Conservation (phyloP, 805 yeast species). For the Suhomyces canberraensis region DNA sequence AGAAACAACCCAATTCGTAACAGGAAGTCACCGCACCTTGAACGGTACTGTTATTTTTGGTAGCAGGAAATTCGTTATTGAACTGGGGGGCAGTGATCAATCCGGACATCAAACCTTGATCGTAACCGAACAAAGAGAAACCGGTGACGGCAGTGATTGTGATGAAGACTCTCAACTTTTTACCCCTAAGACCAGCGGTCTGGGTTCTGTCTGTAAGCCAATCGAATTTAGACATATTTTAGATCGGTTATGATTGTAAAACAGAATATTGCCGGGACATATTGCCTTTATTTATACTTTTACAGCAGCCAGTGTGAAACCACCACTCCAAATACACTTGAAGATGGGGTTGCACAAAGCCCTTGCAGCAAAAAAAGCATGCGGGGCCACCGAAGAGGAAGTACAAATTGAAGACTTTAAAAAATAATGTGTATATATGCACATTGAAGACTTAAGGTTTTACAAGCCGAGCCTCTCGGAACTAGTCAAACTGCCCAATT, state of each 20-base stretch:
- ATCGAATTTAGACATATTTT: conserved; percentile 7
- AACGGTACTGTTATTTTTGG: conserved; percentile 23
- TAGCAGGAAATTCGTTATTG: conserved; percentile 38
- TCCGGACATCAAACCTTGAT: conserved; percentile 47
- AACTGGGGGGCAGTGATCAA: conserved; percentile 38
- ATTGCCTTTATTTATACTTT: neutral
- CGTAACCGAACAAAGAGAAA: conserved; percentile 28
- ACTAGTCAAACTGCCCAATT: too few species aligned
- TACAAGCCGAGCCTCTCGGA: too few species aligned
- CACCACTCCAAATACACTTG: neutral
- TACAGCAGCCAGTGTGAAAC: neutral
- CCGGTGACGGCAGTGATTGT: conserved; percentile 28
- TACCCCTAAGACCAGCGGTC: conserved; percentile 57
- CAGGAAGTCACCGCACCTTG: conserved; percentile 31
- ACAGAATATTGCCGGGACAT: too few species aligned
- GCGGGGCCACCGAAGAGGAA: neutral
- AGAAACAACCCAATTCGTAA: conserved; percentile 35
- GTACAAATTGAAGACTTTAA: too few species aligned
- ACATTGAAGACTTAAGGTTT: too few species aligned
- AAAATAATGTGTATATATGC: too few species aligned
- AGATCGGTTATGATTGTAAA: too few species aligned
- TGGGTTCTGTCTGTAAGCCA: conserved; percentile 38
- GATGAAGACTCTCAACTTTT: conserved; percentile 32
- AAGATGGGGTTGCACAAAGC: neutral
- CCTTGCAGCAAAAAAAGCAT: neutral